A percentile compares a stretch with the other conserved stretches of the same genome.
Evolutionary conservation across 2,329 filamentous ascomycete species (phyloP).

Genomic region (Talaromyces amestolkiae): DNA sequence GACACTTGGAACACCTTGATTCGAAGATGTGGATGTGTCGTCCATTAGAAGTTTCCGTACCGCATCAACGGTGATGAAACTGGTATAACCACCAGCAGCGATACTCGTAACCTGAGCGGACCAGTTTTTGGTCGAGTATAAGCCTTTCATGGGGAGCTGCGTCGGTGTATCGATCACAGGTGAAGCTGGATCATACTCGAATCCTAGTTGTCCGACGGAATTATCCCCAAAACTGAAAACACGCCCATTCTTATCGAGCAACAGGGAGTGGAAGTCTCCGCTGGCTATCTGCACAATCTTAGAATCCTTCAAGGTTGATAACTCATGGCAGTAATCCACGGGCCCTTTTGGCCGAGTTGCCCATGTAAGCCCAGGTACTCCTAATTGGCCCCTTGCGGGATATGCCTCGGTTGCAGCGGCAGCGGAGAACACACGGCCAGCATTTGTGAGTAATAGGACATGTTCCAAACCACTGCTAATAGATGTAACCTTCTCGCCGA

Average conservation of each 20-base stretch:
- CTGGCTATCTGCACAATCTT: conserved; percentile 72
- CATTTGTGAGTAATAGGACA: conserved; percentile 77
- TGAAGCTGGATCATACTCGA: conserved; percentile 63
- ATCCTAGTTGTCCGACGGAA: conserved; percentile 84
- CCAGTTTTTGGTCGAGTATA: conserved; percentile 67
- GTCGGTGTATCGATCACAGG: conserved; percentile 67
- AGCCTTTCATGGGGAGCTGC: conserved; percentile 65
- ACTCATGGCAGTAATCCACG: conserved; percentile 79
- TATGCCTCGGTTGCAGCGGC: conserved; percentile 75
- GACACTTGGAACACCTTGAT: conserved; percentile 64
- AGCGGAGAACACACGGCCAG: conserved; percentile 84
- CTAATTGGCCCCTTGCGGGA: conserved; percentile 80
- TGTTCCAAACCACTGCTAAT: conserved; percentile 81
- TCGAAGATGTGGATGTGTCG: conserved; percentile 47
- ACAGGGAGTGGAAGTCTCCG: conserved; percentile 83
- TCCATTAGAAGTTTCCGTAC: conserved; percentile 53
- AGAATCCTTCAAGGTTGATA: conserved; percentile 68
- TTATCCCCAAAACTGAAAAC: conserved; percentile 92
- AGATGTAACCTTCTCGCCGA: conserved; percentile 70
- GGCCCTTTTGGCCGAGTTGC: conserved; percentile 70
- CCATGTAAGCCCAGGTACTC: conserved; percentile 80
- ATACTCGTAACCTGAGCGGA: conserved; percentile 69
- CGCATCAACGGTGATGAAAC: conserved; percentile 82
- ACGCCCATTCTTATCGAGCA: conserved; percentile 70
- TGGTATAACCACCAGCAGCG: conserved; percentile 81